A percentile compares a stretch with the other conserved stretches of the same genome.
phyloP scores from a whole-genome alignment of 1,284 basidiomycete species.

The Limonomyces culmigenus region DNA sequence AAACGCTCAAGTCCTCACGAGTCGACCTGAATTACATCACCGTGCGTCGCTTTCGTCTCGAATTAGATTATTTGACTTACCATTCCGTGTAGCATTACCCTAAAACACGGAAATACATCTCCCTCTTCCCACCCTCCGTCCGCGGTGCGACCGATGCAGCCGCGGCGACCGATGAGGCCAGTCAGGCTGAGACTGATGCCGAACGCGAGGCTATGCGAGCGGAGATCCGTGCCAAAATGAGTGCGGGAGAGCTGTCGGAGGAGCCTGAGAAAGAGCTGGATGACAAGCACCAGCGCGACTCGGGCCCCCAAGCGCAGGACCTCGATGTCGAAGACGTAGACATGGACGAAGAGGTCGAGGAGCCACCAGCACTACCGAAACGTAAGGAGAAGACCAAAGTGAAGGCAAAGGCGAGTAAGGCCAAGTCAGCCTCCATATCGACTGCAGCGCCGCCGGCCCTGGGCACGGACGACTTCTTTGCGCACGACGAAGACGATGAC shows the following conservation, averaged over 20 bases:
- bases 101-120: slow-evolving; percentile 71
- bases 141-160: slow-evolving; percentile 12
- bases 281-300: too few species aligned
- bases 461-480: too few species aligned
- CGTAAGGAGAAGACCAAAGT: too few species aligned
- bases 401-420: too few species aligned
- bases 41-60: slow-evolving; percentile 23
- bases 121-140: slow-evolving; percentile 53
- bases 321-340: too few species aligned
- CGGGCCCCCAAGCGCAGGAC: too few species aligned
- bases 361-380: too few species aligned
- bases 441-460: too few species aligned
- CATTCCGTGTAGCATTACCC: slow-evolving; percentile 50
- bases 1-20: slow-evolving; percentile 38
- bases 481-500: too few species aligned
- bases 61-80: slow-evolving; percentile 1
- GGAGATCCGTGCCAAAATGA: slow-evolving; percentile 50
- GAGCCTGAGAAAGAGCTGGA: too few species aligned
- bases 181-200: slow-evolving; percentile 18
- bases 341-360: too few species aligned
- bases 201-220: slow-evolving; percentile 45
- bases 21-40: slow-evolving; percentile 76
- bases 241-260: slow-evolving; percentile 33
- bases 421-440: too few species aligned
- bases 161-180: slow-evolving; percentile 9